A percentile compares a stretch with the other conserved stretches of the same genome.
phyloP scores from a whole-genome alignment of 2,329 filamentous ascomycete genomes.

The Leptographium flavum region DNA sequence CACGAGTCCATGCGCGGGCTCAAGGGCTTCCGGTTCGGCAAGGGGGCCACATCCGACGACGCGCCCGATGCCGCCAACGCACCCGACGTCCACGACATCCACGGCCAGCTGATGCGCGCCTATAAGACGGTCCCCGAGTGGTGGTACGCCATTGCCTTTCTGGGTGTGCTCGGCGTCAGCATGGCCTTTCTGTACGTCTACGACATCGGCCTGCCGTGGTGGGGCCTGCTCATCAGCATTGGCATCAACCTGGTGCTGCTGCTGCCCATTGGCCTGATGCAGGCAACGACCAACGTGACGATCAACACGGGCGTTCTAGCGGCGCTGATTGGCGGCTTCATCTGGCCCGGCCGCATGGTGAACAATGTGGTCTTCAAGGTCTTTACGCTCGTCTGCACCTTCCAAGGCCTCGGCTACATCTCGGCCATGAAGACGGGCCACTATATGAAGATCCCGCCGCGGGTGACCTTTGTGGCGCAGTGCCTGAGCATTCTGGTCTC shows the following conservation, averaged over 20 bases:
- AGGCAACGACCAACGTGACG: conserved; percentile 37
- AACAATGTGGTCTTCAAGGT: conserved; percentile 40
- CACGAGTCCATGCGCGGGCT: background rate
- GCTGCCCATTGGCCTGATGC: conserved; percentile 36
- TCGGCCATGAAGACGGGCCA: conserved; percentile 17
- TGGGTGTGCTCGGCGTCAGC: conserved; percentile 32
- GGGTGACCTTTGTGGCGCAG: conserved; percentile 22
- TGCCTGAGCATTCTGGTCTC: conserved; percentile 21
- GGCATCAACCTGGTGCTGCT: conserved; percentile 26
- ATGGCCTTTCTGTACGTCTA: conserved; percentile 16
- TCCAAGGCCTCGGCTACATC: conserved; percentile 10
- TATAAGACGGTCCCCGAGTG: conserved; percentile 38
- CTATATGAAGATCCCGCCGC: conserved; percentile 19
- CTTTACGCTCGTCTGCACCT: conserved; percentile 9
- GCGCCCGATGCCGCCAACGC: no score
- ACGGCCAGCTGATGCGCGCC: conserved; percentile 30
- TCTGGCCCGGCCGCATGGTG: conserved; percentile 33
- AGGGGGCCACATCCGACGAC: no score
- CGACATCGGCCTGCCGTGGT: background rate
- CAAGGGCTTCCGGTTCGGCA: conserved; percentile 3
- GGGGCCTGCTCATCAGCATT: background rate
- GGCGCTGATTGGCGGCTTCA: conserved; percentile 38
- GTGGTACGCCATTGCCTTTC: conserved; percentile 35
- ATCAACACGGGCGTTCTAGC: conserved; percentile 38
- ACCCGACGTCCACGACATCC: no score